Conservation (phyloP, 2,329 filamentous ascomycete species). For the Catunica adiposa region DNA sequence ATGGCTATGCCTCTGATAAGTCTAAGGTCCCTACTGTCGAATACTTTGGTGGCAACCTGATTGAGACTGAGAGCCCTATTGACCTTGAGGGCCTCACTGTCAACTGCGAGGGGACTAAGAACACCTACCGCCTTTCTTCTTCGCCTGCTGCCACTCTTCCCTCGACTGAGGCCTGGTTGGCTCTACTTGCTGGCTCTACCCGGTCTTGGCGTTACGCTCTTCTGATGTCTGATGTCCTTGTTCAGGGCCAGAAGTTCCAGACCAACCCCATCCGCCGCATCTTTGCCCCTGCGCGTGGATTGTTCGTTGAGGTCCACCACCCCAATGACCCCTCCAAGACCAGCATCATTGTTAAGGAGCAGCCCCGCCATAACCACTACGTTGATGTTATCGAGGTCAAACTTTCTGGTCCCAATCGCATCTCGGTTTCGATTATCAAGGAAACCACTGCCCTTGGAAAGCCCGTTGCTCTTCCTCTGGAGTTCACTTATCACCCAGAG, state of each 20-base stretch:
- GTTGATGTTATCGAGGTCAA: slow-evolving; percentile 78
- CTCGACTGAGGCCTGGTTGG: slow-evolving; percentile 66
- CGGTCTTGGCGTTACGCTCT: slow-evolving; percentile 92
- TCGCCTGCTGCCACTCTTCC: slow-evolving; percentile 61
- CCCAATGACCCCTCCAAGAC: slow-evolving; percentile 74
- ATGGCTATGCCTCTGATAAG: slow-evolving; percentile 62
- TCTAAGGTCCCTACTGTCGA: slow-evolving; percentile 68
- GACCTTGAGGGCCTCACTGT: slow-evolving; percentile 79
- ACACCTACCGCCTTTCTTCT: slow-evolving; percentile 67
- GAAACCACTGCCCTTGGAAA: slow-evolving; percentile 73
- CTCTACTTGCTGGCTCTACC: slow-evolving; percentile 66
- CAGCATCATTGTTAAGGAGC: slow-evolving; percentile 72
- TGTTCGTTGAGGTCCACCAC: slow-evolving; percentile 74
- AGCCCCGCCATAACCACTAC: slow-evolving; percentile 70
- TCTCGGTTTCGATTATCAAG: slow-evolving; percentile 81
- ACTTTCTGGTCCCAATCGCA: slow-evolving; percentile 58
- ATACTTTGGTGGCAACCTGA: slow-evolving; percentile 84
- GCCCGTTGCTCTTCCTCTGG: slow-evolving; percentile 66
- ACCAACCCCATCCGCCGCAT: slow-evolving; percentile 90
- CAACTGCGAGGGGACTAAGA: slow-evolving; percentile 60
- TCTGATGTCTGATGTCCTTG: slow-evolving; percentile 81
- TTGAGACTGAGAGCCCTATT: slow-evolving; percentile 49
- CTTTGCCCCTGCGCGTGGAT: slow-evolving; percentile 68
- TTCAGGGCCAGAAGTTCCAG: slow-evolving; percentile 93
- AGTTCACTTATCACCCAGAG: slow-evolving; percentile 88